Evolutionary conservation across 2,329 filamentous ascomycete species (phyloP), one percentile per base, ranked within the genome.

Genomic region (Colletotrichum nymphaeae): DNA sequence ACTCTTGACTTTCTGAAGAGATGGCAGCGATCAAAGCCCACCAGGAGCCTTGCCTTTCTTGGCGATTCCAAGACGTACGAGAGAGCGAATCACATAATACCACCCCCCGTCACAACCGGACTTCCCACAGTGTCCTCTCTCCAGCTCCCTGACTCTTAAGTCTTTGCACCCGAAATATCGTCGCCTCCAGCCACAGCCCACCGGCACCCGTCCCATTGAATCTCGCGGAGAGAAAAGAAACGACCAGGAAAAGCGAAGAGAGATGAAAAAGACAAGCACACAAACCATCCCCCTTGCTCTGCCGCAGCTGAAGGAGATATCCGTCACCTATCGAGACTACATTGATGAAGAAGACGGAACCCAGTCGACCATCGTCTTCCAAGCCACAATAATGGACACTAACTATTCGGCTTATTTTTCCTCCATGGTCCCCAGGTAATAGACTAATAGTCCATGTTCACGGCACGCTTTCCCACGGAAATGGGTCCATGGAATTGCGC

Each of bases 101-200:
- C 35, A 59, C 56, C 26, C 58, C 49, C 52, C 24, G 28, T 57
- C 19, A 16, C 12, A 30, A 46, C 63, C 46, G 52, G 35, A 56
- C 28, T 55, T 53, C 28, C 26, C 11, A 49, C 46, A 53, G 28
- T n/a, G 42, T 49, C 42, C 42, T n/a, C 16, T 24, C 28, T 24
- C 60, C 46, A 37, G 32, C 37, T 42, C 37, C 37, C 16, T 42
- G 37, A 42, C 37, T 42, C 14, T 42, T 16, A 7, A 42, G 37
- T 42, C 37, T 7, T 42, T 42, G 14, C 26, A 49, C 42, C 42
- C 42, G n/a, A 19, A 69, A 24, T 32, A 73, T 55, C 55, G 66
- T 66, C 66, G 59, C 59, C 46, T 73, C 66, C 55, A 69, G 66
- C 49, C 37, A 16, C 37, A 42, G 37, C 14, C 37, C 37, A 42